These are phyloP conservation scores for Acer negundo DNA, from an alignment of 345 rosid species.

Conservation along the genomic window DNA sequence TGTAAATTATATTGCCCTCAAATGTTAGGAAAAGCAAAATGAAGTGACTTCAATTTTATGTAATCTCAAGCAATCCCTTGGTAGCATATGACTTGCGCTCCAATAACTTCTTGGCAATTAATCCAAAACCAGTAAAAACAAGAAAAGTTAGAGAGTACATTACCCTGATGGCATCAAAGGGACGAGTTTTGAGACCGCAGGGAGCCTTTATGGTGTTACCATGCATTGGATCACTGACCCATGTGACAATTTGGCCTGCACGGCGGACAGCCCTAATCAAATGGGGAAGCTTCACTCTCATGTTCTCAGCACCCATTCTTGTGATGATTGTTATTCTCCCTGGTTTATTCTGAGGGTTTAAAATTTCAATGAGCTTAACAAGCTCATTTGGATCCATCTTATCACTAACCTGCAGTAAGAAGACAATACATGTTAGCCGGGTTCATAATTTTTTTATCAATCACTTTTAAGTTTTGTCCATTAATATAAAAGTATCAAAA, in stretches of 20 bases:
- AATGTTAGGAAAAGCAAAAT: not conserved
- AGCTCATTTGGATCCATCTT: conserved; percentile 92
- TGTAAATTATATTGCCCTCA: not conserved
- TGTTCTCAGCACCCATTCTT: conserved; percentile 96
- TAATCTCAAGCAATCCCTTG: not conserved
- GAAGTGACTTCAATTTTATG: conserved; percentile 5
- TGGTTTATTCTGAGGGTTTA: conserved; percentile 83
- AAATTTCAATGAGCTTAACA: conserved; percentile 80
- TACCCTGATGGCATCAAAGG: conserved; percentile 87
- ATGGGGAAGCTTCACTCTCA: conserved; percentile 95
- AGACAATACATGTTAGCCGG: conserved; percentile 13
- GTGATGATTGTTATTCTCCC: conserved; percentile 85
- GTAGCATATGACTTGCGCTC: not conserved
- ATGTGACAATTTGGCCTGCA: conserved; percentile 84
- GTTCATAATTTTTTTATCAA: not conserved
- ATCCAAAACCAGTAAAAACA: not conserved
- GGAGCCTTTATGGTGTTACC: conserved; percentile 98
- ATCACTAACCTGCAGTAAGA: conserved; percentile 69
- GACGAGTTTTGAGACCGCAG: conserved; percentile 94
- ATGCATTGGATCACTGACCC: conserved; percentile 98
- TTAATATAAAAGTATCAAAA: not conserved
- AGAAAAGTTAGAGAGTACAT: conserved; percentile 10
- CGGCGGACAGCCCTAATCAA: conserved; percentile 75
- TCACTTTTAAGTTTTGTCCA: not conserved
- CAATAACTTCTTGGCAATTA: not conserved